Percentiles rank a stretch among this genome's conserved stretches.
These are phyloP conservation scores for Ceratobasidium sp. DNA, from an alignment of 1,284 basidiomycete genomes.

Conservation along the genomic window DNA sequence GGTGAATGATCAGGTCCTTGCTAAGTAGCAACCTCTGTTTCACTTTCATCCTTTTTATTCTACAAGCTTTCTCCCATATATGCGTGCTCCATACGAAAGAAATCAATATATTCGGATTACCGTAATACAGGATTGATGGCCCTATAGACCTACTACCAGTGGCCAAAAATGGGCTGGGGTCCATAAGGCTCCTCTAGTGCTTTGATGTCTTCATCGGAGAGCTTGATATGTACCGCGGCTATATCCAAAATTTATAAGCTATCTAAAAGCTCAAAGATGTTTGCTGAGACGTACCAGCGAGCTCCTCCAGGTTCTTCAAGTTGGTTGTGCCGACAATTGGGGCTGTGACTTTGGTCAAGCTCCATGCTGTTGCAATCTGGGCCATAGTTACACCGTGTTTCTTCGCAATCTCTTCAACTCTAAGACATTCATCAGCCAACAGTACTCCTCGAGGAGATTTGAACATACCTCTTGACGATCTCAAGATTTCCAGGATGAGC, in stretches of 20 bases:
- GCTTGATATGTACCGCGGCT: constrained; percentile 51
- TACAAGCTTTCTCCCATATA: no score
- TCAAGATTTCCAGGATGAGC: neutral
- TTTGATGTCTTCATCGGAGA: constrained; percentile 58
- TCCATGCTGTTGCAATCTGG: constrained; percentile 29
- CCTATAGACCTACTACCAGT: constrained; percentile 27
- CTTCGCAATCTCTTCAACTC: constrained; percentile 50
- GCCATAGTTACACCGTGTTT: constrained; percentile 51
- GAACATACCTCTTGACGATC: constrained; percentile 30
- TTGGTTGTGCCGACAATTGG: constrained; percentile 46
- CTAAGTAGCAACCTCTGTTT: no score
- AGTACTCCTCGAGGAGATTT: neutral
- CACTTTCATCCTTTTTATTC: no score
- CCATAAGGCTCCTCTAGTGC: constrained; percentile 57
- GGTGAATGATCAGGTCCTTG: no score
- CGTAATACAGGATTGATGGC: no score
- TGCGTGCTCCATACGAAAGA: no score
- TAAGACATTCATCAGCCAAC: neutral
- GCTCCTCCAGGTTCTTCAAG: constrained; percentile 45
- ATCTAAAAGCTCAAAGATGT: neutral
- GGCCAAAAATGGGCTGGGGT: constrained; percentile 53
- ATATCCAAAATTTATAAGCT: neutral
- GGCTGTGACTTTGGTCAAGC: constrained; percentile 37
- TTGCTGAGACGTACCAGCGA: constrained; percentile 28
- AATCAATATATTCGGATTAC: no score